Base-by-base conservation (phyloP, 192 early-diverging fungal genomes). In the Coemansia sp. region DNA sequence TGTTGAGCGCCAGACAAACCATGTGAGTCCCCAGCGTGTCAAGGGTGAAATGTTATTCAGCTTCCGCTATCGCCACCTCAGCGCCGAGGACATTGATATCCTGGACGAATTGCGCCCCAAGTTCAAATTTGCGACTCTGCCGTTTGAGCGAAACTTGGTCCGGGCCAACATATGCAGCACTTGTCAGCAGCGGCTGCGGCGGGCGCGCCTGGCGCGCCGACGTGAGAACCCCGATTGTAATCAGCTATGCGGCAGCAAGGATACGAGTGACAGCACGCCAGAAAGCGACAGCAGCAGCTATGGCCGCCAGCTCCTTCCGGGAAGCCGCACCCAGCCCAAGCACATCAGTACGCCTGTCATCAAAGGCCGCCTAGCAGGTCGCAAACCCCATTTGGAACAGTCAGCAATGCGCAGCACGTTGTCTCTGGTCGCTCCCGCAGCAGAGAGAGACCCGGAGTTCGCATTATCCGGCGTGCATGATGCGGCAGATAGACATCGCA, bases 101-200 rank as follows among this genome's bases (percentile, higher is more conserved):
- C 43, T 72, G 9, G 23, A 37, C 17, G 61, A 56, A 27, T 29
- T 72, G 33, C 56, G 62, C 6, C 53, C 62, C 16, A 45, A 44
- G 13, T 72, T 72, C 18, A 56, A 51, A 10, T 60, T 72, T 42
- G 28, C 40, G 12, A 72, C 68, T 0, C 61, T 45, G 0, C 68
- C 60, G 21, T 56, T 72, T 23, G 68, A 72, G 27, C 36, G 68
- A 17, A 48, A 33, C 27, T 41, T 72, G 25, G 61, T 60, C 10
- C 62, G 68, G 7, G 68, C 68, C 17, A 72, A 72, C 45, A 60
- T 72, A 14, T 72, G 68, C 54, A 72, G 69, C 35, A 72, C 69
- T 23, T 72, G 69, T 11, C 69, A 72, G 50, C 69, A 72, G 46
- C 38, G 69, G 8, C 49, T 72, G 19, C 56, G 69, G 11, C 33